phyloP scores from a whole-genome alignment of 2,329 filamentous ascomycete species.

The Fusarium sp. region DNA sequence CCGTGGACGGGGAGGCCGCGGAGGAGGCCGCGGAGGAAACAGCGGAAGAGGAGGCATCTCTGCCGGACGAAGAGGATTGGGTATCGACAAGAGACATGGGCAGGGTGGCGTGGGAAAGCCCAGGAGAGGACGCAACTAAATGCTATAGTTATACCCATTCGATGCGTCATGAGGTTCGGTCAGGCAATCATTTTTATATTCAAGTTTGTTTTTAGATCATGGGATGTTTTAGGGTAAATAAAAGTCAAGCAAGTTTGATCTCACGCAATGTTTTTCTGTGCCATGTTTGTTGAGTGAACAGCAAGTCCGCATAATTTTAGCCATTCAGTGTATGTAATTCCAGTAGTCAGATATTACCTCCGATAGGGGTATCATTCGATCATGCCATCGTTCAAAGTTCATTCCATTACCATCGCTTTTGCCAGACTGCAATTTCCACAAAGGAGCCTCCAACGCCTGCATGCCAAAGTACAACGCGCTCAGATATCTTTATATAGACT shows the following conservation, averaged over 20 bases:
- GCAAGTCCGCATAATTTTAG: not conserved
- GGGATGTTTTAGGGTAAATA: constrained; percentile 36
- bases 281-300: not conserved
- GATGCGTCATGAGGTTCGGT: constrained; percentile 44
- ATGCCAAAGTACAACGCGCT: constrained; percentile 4
- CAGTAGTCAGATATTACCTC: constrained; percentile 29
- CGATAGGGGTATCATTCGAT: constrained; percentile 45
- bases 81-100: constrained; percentile 63
- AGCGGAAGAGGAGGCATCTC: constrained; percentile 64
- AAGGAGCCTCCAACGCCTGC: constrained; percentile 34
- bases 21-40: constrained; percentile 51
- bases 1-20: constrained; percentile 49
- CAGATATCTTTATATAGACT: constrained; percentile 8
- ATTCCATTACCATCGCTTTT: constrained; percentile 26
- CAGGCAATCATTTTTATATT: constrained; percentile 43
- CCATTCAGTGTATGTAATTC: not conserved
- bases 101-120: constrained; percentile 60
- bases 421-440: constrained; percentile 16
- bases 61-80: constrained; percentile 63
- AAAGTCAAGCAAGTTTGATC: constrained; percentile 33
- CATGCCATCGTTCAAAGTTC: constrained; percentile 26
- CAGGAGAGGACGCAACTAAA: constrained; percentile 52
- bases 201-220: constrained; percentile 39
- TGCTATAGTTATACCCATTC: constrained; percentile 49
- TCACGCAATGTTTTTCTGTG: constrained; percentile 2